These are phyloP conservation scores for Lichtheimia hyalospora DNA, from an alignment of 371 early-diverging fungal species.

Conservation along the genomic window DNA sequence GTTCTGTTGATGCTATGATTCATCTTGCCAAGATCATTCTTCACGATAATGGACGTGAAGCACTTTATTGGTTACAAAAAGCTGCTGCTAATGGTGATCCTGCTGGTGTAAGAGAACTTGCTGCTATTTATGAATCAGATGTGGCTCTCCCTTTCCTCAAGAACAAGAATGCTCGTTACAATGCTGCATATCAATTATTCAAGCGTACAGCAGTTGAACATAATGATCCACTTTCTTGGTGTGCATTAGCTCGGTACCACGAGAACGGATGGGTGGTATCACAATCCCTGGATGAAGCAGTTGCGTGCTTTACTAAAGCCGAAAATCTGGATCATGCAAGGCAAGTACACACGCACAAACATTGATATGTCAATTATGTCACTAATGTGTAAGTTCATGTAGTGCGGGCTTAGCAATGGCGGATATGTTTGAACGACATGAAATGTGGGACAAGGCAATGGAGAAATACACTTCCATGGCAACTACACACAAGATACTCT, in stretches of 20 bases:
- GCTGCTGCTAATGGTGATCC: slow-evolving; percentile 10
- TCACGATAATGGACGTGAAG: slow-evolving; percentile 1
- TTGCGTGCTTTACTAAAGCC: slow-evolving; percentile 26
- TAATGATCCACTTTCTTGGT: slow-evolving; percentile 17
- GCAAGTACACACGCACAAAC: slow-evolving; percentile 18
- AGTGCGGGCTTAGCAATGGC: slow-evolving; percentile 17
- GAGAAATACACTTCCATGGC: slow-evolving; percentile 13
- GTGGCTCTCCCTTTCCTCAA: slow-evolving; percentile 1
- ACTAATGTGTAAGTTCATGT: slow-evolving; percentile 3
- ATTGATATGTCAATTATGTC: neutral
- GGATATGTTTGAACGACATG: slow-evolving; percentile 12
- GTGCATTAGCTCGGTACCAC: slow-evolving; percentile 27
- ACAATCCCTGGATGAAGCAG: slow-evolving; percentile 15
- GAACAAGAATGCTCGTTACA: slow-evolving; percentile 7
- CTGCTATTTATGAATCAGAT: slow-evolving; percentile 13
- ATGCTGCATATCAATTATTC: slow-evolving; percentile 10
- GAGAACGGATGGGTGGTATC: slow-evolving; percentile 23
- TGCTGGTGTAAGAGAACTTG: slow-evolving; percentile 19
- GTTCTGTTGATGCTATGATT: slow-evolving; percentile 36
- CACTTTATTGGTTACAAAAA: slow-evolving; percentile 12
- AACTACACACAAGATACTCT: slow-evolving; percentile 1
- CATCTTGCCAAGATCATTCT: slow-evolving; percentile 26
- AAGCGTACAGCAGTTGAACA: slow-evolving; percentile 8
- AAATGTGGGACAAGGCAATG: slow-evolving; percentile 12
- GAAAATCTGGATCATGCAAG: slow-evolving; percentile 21